phyloP scores from a whole-genome alignment of 1,284 basidiomycete genomes.

The Phylloboletellus chloephorus region DNA sequence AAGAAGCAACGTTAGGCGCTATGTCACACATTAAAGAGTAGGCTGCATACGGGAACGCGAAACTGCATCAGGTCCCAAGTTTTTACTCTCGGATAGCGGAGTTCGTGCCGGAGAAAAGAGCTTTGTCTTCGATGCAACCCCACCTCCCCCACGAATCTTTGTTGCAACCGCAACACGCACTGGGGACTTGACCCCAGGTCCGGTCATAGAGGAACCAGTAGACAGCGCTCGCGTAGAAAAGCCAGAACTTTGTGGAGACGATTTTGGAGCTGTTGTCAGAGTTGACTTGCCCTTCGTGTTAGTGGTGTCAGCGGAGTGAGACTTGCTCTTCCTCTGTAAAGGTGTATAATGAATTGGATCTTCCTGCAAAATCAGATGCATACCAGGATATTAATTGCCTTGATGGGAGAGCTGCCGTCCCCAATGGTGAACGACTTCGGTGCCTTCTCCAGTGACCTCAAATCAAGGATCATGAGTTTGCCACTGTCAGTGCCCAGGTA shows the following conservation, averaged over 20 bases:
- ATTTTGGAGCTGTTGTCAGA: conserved; percentile 6
- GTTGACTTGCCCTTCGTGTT: conserved; percentile 12
- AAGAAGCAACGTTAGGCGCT: conserved; percentile 6
- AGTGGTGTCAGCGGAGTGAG: conserved; percentile 6
- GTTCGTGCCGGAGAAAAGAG: conserved; percentile 39
- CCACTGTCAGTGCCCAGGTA: conserved; percentile 62
- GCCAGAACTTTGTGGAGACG: conserved; percentile 15
- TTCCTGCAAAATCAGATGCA: conserved; percentile 9
- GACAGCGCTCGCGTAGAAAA: conserved; percentile 8
- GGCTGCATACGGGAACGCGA: conserved; percentile 20
- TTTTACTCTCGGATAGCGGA: conserved; percentile 38
- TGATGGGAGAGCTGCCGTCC: conserved; percentile 41
- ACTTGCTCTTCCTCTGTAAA: conserved; percentile 36
- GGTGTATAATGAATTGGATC: background rate
- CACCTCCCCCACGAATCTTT: conserved; percentile 20
- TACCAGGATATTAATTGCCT: conserved; percentile 55
- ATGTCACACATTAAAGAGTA: background rate
- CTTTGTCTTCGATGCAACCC: conserved; percentile 27
- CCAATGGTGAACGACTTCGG: conserved; percentile 50
- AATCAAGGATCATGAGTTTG: conserved; percentile 53
- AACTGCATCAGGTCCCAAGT: conserved; percentile 14
- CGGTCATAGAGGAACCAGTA: conserved; percentile 4
- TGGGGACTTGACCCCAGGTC: conserved; percentile 19
- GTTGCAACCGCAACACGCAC: conserved; percentile 14
- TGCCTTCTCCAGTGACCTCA: conserved; percentile 58